These are phyloP conservation scores for Condylostoma magnum DNA, from an alignment of 169 alveolate species.

Conservation along the genomic window DNA sequence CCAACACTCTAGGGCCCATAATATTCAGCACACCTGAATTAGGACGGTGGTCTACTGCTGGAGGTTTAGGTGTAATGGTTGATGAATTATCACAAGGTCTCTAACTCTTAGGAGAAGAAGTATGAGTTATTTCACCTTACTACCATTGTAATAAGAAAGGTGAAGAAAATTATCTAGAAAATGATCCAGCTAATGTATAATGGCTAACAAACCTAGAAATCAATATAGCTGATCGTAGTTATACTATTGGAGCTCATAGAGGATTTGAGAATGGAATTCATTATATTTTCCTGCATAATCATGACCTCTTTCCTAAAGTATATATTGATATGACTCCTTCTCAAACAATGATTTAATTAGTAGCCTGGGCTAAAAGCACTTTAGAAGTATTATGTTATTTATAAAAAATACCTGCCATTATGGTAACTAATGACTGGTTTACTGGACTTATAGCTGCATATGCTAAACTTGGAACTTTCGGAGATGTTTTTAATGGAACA, in stretches of 20 bases:
- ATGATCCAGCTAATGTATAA: slow-evolving; percentile 66
- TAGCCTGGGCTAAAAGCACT: slow-evolving; percentile 81
- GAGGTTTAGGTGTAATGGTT: slow-evolving; percentile 93
- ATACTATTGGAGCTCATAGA: slow-evolving; percentile 73
- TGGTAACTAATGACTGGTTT: slow-evolving; percentile 91
- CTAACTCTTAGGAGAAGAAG: slow-evolving; percentile 73
- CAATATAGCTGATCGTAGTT: slow-evolving; percentile 54
- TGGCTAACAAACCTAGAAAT: slow-evolving; percentile 59
- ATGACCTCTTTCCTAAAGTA: slow-evolving; percentile 71
- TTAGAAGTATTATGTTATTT: slow-evolving; percentile 77
- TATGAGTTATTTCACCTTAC: slow-evolving; percentile 84
- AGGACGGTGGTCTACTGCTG: slow-evolving; percentile 89
- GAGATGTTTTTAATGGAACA: slow-evolving; percentile 78
- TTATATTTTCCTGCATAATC: slow-evolving; percentile 79
- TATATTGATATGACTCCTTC: slow-evolving; percentile 52
- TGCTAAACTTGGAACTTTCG: slow-evolving; percentile 76
- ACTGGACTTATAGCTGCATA: slow-evolving; percentile 86
- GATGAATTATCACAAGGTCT: slow-evolving; percentile 87
- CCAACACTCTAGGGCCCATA: slow-evolving; percentile 81
- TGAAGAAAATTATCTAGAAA: slow-evolving; percentile 60
- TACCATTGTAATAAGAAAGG: slow-evolving; percentile 81
- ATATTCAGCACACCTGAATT: slow-evolving; percentile 86
- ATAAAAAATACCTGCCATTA: slow-evolving; percentile 67
- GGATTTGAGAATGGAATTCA: slow-evolving; percentile 77
- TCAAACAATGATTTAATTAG: slow-evolving; percentile 57